phyloP scores from a whole-genome alignment of 140 eudicot species.

The Flaveria floridana region DNA sequence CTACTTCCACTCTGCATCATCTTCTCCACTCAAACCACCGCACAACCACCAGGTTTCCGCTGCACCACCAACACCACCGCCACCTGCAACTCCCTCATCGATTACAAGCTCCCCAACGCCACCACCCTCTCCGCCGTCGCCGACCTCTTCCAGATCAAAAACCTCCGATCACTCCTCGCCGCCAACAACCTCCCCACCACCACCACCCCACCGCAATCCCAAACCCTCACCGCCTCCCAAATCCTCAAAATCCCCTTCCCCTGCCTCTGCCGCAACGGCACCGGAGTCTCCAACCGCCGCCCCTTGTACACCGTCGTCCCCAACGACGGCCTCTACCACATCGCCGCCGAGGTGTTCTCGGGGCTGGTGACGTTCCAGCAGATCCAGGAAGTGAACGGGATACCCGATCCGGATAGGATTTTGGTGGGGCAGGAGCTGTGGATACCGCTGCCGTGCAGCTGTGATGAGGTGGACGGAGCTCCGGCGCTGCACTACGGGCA shows the following conservation, averaged over 20 bases:
- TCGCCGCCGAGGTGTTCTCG: slow-evolving; percentile 67
- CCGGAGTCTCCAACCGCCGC: slow-evolving; percentile 52
- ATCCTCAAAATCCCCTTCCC: slow-evolving; percentile 75
- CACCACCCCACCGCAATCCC: slow-evolving; percentile 29
- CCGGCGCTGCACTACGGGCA: slow-evolving; percentile 71
- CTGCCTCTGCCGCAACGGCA: slow-evolving; percentile 61
- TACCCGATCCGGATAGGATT: slow-evolving; percentile 37
- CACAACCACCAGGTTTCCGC: slow-evolving; percentile 40
- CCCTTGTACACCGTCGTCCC: slow-evolving; percentile 63
- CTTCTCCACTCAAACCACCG: slow-evolving; percentile 18
- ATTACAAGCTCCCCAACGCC: slow-evolving; percentile 63
- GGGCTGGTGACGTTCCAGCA: slow-evolving; percentile 44
- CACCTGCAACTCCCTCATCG: slow-evolving; percentile 59
- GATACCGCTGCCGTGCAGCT: slow-evolving; percentile 93
- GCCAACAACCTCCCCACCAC: slow-evolving; percentile 59
- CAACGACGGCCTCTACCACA: slow-evolving; percentile 54
- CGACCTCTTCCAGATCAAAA: slow-evolving; percentile 50
- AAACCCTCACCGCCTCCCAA: slow-evolving; percentile 30
- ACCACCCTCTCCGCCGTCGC: slow-evolving; percentile 57
- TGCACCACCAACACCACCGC: slow-evolving; percentile 42
- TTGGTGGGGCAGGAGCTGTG: slow-evolving; percentile 46
- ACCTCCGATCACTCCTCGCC: slow-evolving; percentile 53
- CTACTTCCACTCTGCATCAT: slow-evolving; percentile 11
- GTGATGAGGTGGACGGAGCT: slow-evolving; percentile 65
- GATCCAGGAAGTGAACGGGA: slow-evolving; percentile 54